Evolutionary conservation across 2,329 filamentous ascomycete species (phyloP).

Genomic region (Fusarium pseudoanthophilum): DNA sequence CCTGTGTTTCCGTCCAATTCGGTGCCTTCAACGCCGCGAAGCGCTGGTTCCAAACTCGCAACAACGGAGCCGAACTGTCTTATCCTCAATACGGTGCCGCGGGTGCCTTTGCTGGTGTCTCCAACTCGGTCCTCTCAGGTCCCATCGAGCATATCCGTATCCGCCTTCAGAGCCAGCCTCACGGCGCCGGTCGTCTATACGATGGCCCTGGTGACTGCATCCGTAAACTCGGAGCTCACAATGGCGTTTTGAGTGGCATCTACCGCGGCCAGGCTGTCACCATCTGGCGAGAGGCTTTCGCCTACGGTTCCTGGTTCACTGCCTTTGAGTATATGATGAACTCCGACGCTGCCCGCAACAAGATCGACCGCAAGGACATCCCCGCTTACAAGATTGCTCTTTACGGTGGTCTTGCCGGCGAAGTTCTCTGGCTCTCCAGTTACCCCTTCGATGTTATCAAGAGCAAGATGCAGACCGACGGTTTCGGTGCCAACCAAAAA

Average conservation of each 20-base stretch:
- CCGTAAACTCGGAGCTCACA: slow-evolving; percentile 76
- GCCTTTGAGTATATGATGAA: slow-evolving; percentile 98
- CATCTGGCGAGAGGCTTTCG: slow-evolving; percentile 86
- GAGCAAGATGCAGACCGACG: slow-evolving; percentile 99
- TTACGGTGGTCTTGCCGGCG: slow-evolving; percentile 93
- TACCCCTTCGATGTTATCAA: slow-evolving; percentile 98
- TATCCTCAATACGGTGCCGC: slow-evolving; percentile 91
- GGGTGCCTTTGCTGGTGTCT: slow-evolving; percentile 90
- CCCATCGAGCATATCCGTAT: slow-evolving; percentile 99
- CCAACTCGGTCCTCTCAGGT: slow-evolving; percentile 87
- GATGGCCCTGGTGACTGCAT: slow-evolving; percentile 89
- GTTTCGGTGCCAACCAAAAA: slow-evolving; percentile 76
- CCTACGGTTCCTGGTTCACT: slow-evolving; percentile 96
- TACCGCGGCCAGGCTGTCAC: slow-evolving; percentile 93
- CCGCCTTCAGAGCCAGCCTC: slow-evolving; percentile 93
- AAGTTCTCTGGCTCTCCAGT: slow-evolving; percentile 90
- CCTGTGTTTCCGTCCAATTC: slow-evolving; percentile 98
- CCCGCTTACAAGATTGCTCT: slow-evolving; percentile 86
- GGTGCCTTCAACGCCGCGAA: slow-evolving; percentile 95
- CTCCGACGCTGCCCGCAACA: slow-evolving; percentile 81
- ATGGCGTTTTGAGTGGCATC: slow-evolving; percentile 75
- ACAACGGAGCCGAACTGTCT: slow-evolving; percentile 70
- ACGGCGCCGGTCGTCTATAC: slow-evolving; percentile 83
- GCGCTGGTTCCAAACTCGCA: slow-evolving; percentile 82
- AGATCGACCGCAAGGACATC: slow-evolving; percentile 78